Conservation (phyloP, 176 grass and related monocot genomes). For the Musa acuminata region DNA sequence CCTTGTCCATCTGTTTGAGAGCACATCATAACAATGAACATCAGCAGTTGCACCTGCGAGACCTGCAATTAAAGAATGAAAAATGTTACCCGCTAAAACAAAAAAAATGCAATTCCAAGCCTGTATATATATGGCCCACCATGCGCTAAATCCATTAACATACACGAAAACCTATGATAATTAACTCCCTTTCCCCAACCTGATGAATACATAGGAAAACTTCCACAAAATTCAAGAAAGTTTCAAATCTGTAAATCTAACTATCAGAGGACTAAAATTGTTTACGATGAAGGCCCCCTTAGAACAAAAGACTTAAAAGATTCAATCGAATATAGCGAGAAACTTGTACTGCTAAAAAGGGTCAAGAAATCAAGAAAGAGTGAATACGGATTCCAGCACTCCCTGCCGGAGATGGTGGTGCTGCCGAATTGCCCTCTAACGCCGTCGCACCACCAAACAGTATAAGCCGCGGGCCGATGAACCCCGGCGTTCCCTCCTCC, state of each 20-base stretch:
- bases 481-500: constrained; percentile 57
- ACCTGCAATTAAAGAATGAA: constrained; percentile 45
- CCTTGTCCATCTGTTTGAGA: constrained; percentile 97
- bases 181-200: background rate
- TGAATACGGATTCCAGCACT: constrained; percentile 76
- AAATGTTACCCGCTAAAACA: background rate
- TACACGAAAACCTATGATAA: too few relatives aligned
- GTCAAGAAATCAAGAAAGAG: constrained; percentile 10
- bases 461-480: constrained; percentile 51
- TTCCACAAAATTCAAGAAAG: background rate
- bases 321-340: background rate
- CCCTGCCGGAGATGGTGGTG: constrained; percentile 56
- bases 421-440: constrained; percentile 70
- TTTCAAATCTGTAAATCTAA: too few relatives aligned
- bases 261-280: background rate
- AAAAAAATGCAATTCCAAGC: background rate
- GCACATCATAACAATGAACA: constrained; percentile 85
- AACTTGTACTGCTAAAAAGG: background rate
- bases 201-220: background rate
- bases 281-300: background rate
- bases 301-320: background rate
- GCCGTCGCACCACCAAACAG: constrained; percentile 89
- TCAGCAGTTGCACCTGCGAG: constrained; percentile 91
- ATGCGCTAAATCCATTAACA: too few relatives aligned
- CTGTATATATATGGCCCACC: too few relatives aligned